A percentile compares a stretch with the other conserved stretches of the same genome.
Conservation (phyloP, 805 yeast species). For the Saccharomycopsis lassenensis region DNA sequence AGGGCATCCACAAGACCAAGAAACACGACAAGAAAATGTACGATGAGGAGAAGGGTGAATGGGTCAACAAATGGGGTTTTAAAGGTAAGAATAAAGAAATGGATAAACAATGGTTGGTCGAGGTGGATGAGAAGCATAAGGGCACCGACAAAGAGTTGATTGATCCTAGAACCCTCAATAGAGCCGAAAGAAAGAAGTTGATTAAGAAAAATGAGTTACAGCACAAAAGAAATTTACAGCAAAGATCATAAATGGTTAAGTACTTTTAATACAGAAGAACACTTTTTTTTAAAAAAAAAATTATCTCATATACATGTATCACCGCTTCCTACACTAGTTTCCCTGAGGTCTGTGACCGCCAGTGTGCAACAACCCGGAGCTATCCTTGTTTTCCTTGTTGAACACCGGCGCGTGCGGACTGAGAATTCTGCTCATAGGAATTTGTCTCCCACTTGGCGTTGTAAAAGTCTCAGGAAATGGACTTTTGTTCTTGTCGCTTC, state of each 20-base stretch:
- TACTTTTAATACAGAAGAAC: not conserved
- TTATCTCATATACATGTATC: no score
- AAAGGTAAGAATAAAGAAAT: conserved; percentile 80
- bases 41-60: conserved; percentile 83
- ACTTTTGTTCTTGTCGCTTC: no score
- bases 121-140: conserved; percentile 67
- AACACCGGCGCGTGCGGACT: conserved; percentile 3
- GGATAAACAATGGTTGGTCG: conserved; percentile 93
- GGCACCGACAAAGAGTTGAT: conserved; percentile 52
- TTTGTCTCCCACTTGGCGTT: not conserved
- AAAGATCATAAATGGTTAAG: conserved; percentile 18
- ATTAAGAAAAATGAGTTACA: conserved; percentile 78
- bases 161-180: conserved; percentile 75
- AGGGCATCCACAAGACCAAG: conserved; percentile 86
- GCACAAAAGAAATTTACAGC: conserved; percentile 67
- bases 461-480: no score
- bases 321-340: no score
- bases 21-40: conserved; percentile 81
- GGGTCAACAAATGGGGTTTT: conserved; percentile 99
- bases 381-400: not conserved
- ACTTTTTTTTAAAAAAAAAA: no score
- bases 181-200: conserved; percentile 76
- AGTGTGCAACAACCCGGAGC: conserved; percentile 8
- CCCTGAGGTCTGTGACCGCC: conserved; percentile 11
- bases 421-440: conserved; percentile 1